These are phyloP conservation scores for Aspergillus versicolor DNA, from an alignment of 2,329 filamentous ascomycete species.

Conservation along the genomic window DNA sequence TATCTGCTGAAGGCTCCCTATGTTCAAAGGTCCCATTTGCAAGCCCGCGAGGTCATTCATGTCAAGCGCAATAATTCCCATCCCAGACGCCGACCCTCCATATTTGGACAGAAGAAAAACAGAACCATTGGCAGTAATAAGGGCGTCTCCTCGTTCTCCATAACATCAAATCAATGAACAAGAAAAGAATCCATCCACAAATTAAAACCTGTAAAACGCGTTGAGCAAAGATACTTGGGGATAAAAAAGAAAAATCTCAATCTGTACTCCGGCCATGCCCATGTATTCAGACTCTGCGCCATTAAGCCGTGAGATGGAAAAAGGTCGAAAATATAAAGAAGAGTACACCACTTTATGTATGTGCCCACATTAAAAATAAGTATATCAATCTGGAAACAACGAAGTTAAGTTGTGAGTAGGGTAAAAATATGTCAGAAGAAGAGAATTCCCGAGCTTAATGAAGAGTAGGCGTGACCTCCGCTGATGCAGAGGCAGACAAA, in stretches of 20 bases:
- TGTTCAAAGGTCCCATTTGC: slow-evolving; percentile 24
- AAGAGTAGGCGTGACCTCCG: slow-evolving; percentile 26
- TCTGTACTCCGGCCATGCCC: slow-evolving; percentile 23
- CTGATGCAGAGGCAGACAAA: slow-evolving; percentile 30
- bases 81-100: slow-evolving; percentile 23
- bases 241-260: slow-evolving; percentile 18
- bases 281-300: slow-evolving; percentile 29
- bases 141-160: slow-evolving; percentile 25
- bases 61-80: slow-evolving; percentile 21
- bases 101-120: slow-evolving; percentile 23
- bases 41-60: slow-evolving; percentile 16
- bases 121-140: slow-evolving; percentile 22
- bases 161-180: slow-evolving; percentile 21
- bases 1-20: slow-evolving; percentile 23
- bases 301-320: slow-evolving; percentile 31
- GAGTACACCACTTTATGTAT: slow-evolving; percentile 37
- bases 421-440: slow-evolving; percentile 27
- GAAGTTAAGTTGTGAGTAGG: slow-evolving; percentile 16
- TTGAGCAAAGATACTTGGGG: slow-evolving; percentile 12
- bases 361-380: slow-evolving; percentile 35
- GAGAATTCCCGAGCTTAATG: slow-evolving; percentile 15
- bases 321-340: slow-evolving; percentile 25
- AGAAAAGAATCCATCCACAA: slow-evolving; percentile 18
- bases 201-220: slow-evolving; percentile 14
- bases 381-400: slow-evolving; percentile 22